Percentiles rank a stretch among this genome's conserved stretches.
Evolutionary conservation across 2,329 filamentous ascomycete genomes (phyloP).

Genomic region (Epichloe hybrida): DNA sequence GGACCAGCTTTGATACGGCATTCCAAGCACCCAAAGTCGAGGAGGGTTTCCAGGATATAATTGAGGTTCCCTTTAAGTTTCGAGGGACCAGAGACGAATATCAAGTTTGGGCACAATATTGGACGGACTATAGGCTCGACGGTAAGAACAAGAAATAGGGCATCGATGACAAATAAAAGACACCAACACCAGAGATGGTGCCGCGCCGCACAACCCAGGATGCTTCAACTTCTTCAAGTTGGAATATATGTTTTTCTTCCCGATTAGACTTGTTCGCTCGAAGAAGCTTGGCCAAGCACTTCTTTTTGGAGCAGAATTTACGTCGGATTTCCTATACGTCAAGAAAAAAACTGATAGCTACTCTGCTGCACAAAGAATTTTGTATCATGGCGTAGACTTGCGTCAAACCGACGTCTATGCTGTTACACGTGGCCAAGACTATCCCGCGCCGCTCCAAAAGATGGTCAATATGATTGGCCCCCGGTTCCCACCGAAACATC

Average conservation of each 20-base stretch:
- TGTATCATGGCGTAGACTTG: too few species aligned
- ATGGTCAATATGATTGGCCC: too few species aligned
- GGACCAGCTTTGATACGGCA: slow-evolving; percentile 58
- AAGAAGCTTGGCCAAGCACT: background rate
- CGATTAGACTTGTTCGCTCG: background rate
- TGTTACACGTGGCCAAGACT: too few species aligned
- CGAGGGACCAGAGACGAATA: slow-evolving; percentile 55
- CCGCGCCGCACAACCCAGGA: background rate
- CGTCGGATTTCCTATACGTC: too few species aligned
- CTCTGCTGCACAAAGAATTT: too few species aligned
- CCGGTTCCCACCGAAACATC: too few species aligned
- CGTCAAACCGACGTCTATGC: too few species aligned
- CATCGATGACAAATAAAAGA: background rate
- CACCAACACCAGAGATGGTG: background rate
- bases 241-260: too few species aligned
- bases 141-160: background rate
- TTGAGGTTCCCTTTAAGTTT: slow-evolving; percentile 63
- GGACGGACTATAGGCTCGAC: slow-evolving; percentile 37
- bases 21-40: slow-evolving; percentile 57
- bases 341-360: too few species aligned
- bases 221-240: too few species aligned
- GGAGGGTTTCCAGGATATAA: slow-evolving; percentile 78
- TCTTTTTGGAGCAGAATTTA: too few species aligned
- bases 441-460: too few species aligned
- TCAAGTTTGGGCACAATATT: slow-evolving; percentile 62